These are phyloP conservation scores for Candida awuae DNA, from an alignment of 805 yeast species.

Conservation along the genomic window DNA sequence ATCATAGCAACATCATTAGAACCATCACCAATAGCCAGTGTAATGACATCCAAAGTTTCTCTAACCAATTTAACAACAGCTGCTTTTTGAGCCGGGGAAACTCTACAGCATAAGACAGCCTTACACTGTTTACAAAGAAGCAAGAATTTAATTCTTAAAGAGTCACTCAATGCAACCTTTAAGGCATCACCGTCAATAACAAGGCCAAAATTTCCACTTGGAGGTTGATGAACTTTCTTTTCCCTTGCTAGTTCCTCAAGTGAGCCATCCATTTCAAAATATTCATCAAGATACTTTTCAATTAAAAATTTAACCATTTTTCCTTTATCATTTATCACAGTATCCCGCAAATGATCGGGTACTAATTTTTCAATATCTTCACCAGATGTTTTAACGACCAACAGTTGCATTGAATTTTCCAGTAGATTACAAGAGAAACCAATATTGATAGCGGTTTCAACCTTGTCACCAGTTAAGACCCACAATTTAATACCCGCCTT, in stretches of 20 bases:
- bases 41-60: slow-evolving; percentile 68
- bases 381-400: slow-evolving; percentile 55
- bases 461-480: slow-evolving; percentile 84
- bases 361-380: slow-evolving; percentile 43
- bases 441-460: slow-evolving; percentile 84
- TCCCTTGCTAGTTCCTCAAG: slow-evolving; percentile 48
- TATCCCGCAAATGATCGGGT: slow-evolving; percentile 22
- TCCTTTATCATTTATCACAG: slow-evolving; percentile 15
- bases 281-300: slow-evolving; percentile 42
- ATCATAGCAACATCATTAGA: slow-evolving; percentile 89
- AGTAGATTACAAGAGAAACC: slow-evolving; percentile 78
- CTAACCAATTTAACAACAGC: slow-evolving; percentile 77
- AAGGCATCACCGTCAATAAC: slow-evolving; percentile 79
- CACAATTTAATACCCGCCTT: slow-evolving; percentile 77
- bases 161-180: slow-evolving; percentile 39
- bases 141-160: slow-evolving; percentile 47
- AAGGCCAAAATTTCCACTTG: slow-evolving; percentile 58
- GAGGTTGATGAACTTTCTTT: slow-evolving; percentile 56
- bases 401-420: slow-evolving; percentile 66
- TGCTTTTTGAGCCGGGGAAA: slow-evolving; percentile 82
- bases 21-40: slow-evolving; percentile 83
- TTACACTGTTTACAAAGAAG: slow-evolving; percentile 71
- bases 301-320: slow-evolving; percentile 41
- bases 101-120: slow-evolving; percentile 80
- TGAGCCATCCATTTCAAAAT: slow-evolving; percentile 54